phyloP scores from a whole-genome alignment of 306 rosid species.

The Lithocarpus polystachyus region DNA sequence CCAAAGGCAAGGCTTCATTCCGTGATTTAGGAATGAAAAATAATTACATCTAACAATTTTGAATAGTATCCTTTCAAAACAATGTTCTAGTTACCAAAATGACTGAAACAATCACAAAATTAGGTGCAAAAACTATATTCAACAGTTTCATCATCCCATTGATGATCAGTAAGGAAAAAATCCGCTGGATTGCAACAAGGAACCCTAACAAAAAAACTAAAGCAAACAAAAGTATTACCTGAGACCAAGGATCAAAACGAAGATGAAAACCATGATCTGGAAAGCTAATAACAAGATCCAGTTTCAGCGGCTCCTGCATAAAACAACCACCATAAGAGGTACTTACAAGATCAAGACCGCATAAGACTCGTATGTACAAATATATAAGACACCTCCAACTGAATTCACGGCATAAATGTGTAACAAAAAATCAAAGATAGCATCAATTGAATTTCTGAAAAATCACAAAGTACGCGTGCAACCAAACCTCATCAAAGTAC shows the following conservation, averaged over 20 bases:
- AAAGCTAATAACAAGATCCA: slow-evolving; percentile 91
- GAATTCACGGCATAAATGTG: neutral
- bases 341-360: neutral
- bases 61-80: neutral
- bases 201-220: neutral
- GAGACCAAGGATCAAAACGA: slow-evolving; percentile 97
- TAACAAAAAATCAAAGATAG: neutral
- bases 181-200: neutral
- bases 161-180: neutral
- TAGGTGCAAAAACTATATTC: neutral
- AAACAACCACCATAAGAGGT: neutral
- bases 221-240: slow-evolving; percentile 41
- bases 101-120: neutral
- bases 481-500: slow-evolving; percentile 86
- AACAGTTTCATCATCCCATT: neutral
- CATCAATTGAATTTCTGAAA: neutral
- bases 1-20: neutral
- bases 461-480: slow-evolving; percentile 2
- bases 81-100: neutral
- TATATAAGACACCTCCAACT: neutral
- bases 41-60: neutral
- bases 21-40: neutral
- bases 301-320: slow-evolving; percentile 79
- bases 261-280: slow-evolving; percentile 99
- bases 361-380: neutral